A percentile compares a stretch with the other conserved stretches of the same genome.
Conservation (phyloP, 2,329 filamentous ascomycete species). For the Fusarium tupiense region DNA sequence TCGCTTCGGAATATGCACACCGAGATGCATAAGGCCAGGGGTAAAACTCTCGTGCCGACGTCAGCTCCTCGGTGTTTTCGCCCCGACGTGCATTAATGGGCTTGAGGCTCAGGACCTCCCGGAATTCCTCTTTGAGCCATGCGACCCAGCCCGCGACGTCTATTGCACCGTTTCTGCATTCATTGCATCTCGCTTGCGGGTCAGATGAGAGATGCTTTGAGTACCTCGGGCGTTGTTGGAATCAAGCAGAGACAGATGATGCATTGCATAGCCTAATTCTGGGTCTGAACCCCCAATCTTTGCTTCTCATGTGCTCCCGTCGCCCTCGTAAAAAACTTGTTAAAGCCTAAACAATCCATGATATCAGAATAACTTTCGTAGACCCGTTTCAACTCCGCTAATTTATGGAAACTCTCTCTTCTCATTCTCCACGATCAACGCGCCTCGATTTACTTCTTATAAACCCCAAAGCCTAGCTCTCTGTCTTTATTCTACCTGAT, state of each 20-base stretch:
- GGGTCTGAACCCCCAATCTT: conserved; percentile 15
- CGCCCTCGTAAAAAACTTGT: conserved; percentile 12
- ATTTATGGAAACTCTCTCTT: conserved; percentile 24
- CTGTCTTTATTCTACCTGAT: background rate
- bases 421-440: conserved; percentile 18
- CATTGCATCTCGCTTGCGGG: conserved; percentile 2
- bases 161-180: conserved; percentile 8
- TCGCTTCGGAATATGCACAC: background rate
- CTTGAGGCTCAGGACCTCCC: conserved; percentile 26
- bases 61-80: background rate
- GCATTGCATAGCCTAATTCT: conserved; percentile 21
- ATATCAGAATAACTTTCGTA: conserved; percentile 13
- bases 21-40: conserved; percentile 18
- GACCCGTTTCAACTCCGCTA: conserved; percentile 26
- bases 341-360: conserved; percentile 7
- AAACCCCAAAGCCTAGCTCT: conserved; percentile 10
- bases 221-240: background rate
- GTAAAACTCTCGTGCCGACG: conserved; percentile 2
- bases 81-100: conserved; percentile 7
- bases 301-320: background rate
- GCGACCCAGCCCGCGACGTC: conserved; percentile 4
- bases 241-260: conserved; percentile 2
- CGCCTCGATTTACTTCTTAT: conserved; percentile 11
- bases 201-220: background rate
- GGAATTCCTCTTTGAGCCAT: conserved; percentile 21